Conservation (phyloP, 768 basidiomycete species). For the Kwoniella dejecticola region DNA sequence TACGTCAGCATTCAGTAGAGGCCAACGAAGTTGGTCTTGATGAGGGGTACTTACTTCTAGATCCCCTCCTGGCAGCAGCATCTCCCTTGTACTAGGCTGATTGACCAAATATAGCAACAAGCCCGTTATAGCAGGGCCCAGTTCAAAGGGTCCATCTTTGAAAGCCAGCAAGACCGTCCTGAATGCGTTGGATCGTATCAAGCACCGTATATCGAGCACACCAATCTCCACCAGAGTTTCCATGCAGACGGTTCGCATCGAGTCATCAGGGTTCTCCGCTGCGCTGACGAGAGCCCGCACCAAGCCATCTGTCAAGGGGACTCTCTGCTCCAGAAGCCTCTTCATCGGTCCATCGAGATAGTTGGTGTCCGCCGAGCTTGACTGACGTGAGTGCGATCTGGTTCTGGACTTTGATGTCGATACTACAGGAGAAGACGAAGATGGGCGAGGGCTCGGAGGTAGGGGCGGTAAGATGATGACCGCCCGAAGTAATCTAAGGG, state of each 20-base stretch:
- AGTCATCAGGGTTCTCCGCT: slow-evolving; percentile 89
- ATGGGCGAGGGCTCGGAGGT: slow-evolving; percentile 4
- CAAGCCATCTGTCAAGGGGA: slow-evolving; percentile 47
- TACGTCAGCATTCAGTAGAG: too few relatives aligned
- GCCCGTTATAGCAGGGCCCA: slow-evolving; percentile 74
- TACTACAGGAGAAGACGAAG: slow-evolving; percentile 14
- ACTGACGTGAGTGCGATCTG: slow-evolving; percentile 62
- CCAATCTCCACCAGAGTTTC: slow-evolving; percentile 88
- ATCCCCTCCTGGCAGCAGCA: slow-evolving; percentile 78
- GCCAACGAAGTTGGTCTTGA: background rate
- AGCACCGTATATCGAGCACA: slow-evolving; percentile 80
- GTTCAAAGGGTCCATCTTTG: slow-evolving; percentile 82
- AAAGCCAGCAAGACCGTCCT: slow-evolving; percentile 81
- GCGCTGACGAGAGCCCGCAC: slow-evolving; percentile 87
- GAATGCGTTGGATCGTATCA: slow-evolving; percentile 78
- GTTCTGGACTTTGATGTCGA: background rate
- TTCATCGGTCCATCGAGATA: background rate
- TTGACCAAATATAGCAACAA: slow-evolving; percentile 83
- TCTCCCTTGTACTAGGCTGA: slow-evolving; percentile 75
- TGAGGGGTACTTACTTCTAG: slow-evolving; percentile 68
- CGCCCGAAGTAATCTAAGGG: slow-evolving; percentile 80
- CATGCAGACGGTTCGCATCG: slow-evolving; percentile 76
- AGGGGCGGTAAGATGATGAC: slow-evolving; percentile 70
- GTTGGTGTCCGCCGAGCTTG: background rate
- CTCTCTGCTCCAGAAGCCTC: slow-evolving; percentile 23